These are phyloP conservation scores for Chrysoporthe cubensis DNA, from an alignment of 2,329 filamentous ascomycete species.

Conservation along the genomic window DNA sequence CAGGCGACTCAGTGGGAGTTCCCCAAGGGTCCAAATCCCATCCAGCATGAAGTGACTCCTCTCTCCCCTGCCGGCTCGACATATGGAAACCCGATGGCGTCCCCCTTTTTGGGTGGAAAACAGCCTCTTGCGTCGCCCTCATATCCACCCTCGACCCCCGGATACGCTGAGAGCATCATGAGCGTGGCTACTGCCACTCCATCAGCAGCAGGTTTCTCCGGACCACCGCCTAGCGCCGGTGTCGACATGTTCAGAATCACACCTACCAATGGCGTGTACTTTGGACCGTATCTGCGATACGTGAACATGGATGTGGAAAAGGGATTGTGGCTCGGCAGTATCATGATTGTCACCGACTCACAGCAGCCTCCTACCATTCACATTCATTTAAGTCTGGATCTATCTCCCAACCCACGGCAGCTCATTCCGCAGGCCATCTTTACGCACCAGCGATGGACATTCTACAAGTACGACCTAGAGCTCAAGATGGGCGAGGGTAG, in stretches of 20 bases:
- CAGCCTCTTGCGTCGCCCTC: conserved; percentile 78
- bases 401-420: conserved; percentile 91
- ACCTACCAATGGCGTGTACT: conserved; percentile 96
- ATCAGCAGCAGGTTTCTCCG: conserved; percentile 79
- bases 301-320: conserved; percentile 96
- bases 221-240: conserved; percentile 84
- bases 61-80: conserved; percentile 81
- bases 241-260: conserved; percentile 93
- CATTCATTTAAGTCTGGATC: conserved; percentile 84
- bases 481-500: conserved; percentile 84
- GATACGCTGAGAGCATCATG: conserved; percentile 85
- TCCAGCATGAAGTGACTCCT: conserved; percentile 80
- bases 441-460: conserved; percentile 91
- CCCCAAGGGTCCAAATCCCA: conserved; percentile 89
- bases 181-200: conserved; percentile 77
- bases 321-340: conserved; percentile 89
- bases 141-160: conserved; percentile 80
- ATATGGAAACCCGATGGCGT: conserved; percentile 74
- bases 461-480: conserved; percentile 93
- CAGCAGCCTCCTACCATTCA: conserved; percentile 95
- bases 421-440: conserved; percentile 81
- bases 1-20: conserved; percentile 99
- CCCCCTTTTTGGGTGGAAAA: conserved; percentile 69
- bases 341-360: conserved; percentile 88
- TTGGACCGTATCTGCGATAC: conserved; percentile 93